Base-by-base conservation (phyloP, 257 asterid genomes). In the Misopates orontium region DNA sequence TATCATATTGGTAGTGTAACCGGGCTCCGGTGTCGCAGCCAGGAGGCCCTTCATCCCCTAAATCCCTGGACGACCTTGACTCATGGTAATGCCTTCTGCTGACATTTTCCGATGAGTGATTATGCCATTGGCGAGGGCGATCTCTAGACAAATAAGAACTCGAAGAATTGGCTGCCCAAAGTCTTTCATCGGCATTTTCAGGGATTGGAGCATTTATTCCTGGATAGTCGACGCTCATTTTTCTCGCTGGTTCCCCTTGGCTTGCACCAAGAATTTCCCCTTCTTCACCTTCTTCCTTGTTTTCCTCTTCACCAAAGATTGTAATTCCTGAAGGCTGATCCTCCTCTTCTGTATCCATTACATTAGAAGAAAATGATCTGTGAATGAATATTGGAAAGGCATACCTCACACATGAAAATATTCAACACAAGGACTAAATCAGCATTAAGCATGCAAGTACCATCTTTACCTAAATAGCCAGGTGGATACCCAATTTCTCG, bases 121-220 rank as follows among this genome's bases (percentile, higher is more conserved):
- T 73, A 61, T 77, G 55, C 66, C 88, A 67, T 39, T 79, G 85
- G 71, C 71, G 79, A 7, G 92, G 72, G 68, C 64, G 78, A 39
- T 73, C 68, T 77, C 84, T 76, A 10, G 84, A 69, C 4, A 22
- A 32, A 41, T 40, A 59, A 1, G 31, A 54, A 67, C 62, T 82
- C 59, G 87, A 68, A 36, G 87, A 53, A 40, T 31, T 66, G 50
- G 83, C 68, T 24, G 83, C 81, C 99, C 99, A 94, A 47, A 82
- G 87, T 64, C 82, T 76, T 75, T 78, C 83, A 53, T 90, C 87
- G 11, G 95, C 96, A 51, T 82, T 78, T 62, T 84, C 88, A 10
- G 99, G 99, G 49, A 94, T 82, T 1, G 97, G 99, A 22, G 96
- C 95, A 72, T 94, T 94, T 79, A 94, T 71, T 58, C 99, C 99